Evolutionary conservation across 148 eudicot genomes (phyloP).

Genomic region (Cornus florida): DNA sequence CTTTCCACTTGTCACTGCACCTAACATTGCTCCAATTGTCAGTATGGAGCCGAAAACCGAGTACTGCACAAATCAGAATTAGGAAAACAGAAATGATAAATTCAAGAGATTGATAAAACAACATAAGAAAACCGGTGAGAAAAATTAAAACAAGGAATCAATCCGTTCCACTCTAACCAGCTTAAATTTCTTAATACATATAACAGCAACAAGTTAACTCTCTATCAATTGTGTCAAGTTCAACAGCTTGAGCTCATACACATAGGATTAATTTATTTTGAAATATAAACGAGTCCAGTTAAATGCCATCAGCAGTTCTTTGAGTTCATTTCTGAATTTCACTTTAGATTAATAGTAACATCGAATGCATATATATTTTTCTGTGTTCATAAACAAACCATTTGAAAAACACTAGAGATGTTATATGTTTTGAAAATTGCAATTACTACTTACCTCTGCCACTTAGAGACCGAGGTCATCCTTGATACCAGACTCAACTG

Average conservation of each 20-base stretch:
- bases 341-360: too few species aligned
- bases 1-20: conserved; percentile 54
- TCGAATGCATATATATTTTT: too few species aligned
- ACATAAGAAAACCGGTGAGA: neutral
- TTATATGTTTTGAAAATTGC: too few species aligned
- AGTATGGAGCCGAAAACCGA: conserved; percentile 25
- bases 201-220: neutral
- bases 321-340: neutral
- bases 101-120: too few species aligned
- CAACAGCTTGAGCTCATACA: neutral
- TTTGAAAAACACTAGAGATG: too few species aligned
- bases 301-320: too few species aligned
- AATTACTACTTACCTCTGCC: neutral
- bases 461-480: neutral
- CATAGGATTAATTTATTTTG: too few species aligned
- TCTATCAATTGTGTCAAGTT: neutral
- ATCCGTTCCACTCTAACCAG: too few species aligned
- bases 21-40: conserved; percentile 55
- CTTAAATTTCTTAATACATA: neutral
- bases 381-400: too few species aligned
- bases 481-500: neutral
- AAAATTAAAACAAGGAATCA: neutral
- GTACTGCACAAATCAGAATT: conserved; percentile 10
- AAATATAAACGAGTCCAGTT: too few species aligned
- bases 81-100: neutral